Evolutionary conservation across 768 basidiomycete species (phyloP), one percentile per base, ranked within the genome.

Genomic region (Naganishia randhawae): DNA sequence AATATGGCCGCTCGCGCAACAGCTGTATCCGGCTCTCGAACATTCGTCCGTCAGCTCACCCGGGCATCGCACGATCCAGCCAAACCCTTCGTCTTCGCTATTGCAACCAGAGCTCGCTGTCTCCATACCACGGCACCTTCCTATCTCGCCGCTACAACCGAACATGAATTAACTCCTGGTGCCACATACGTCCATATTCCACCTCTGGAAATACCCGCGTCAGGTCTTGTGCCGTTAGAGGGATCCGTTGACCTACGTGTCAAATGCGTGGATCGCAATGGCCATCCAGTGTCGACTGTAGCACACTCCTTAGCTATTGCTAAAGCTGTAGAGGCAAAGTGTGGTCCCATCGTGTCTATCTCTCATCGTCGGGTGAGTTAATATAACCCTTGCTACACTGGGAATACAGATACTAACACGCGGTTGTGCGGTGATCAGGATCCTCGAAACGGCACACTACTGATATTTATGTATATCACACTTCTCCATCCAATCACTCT

Each of bases 251-350:
- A 39, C 3, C 39, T 61, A 14, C 37, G n/a, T 29, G 66, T 67
- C 9, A 50, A 29, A 52, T 74, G 54, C 33, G 50, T 32, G 33
- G 57, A 9, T 52, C 68, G 27, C 50, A 50, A 72, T 7, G 45
- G 45, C 17, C 61, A 48, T 14, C 22, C 66, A 71, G 14, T 42
- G n/a, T 66, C 64, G 8, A 69, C 72, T 7, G 37, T 74, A 14
- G 41, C 71, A 1, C 73, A 76, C 41, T 57, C 72, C 3, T 69
- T 71, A 41, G 69, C 73, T 8, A 71, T 76, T 22, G 61, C 75
- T n/a, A 66, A 64, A 66, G 71, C 71, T 0, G 67, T 75, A 10
- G 75, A 78, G 57, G 33, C 61, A 14, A 69, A 71, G 48, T 71
- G 70, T 27, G 62, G 67, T 8, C 41, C 66, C 4, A 39, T 73